Base-by-base conservation (phyloP, 495 filamentous ascomycete genomes). In the Cladorrhinum samala region DNA sequence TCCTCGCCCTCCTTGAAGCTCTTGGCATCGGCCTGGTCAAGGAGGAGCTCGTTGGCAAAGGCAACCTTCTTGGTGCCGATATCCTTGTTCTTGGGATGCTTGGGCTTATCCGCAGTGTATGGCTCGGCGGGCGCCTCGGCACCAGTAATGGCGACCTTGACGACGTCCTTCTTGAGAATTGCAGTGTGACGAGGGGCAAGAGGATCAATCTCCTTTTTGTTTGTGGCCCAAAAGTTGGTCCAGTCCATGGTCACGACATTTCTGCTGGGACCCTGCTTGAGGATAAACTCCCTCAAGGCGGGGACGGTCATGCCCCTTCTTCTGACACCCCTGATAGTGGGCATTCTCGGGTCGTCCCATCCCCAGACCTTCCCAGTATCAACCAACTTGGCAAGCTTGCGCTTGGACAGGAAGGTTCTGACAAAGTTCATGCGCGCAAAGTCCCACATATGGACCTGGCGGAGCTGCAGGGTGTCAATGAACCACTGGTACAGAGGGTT, bases 401-500 rank as follows among this genome's bases (percentile, higher is more conserved):
- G 85, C 78, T 97, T 98, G 79, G 53, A 96, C 77, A 66, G 38
- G 54, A 64, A 61, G 9, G 62, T 64, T 38, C 45, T 81, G 65
- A 96, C 82, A 64, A 97, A 96, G 78, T 95, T 96, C 80, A 97
- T 89, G 61, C 93, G 85, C 37, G 92, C 83, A 72, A 97, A 98
- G 69, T 96, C 91, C 93, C 93, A 97, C 71, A 97, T 87, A 69
- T 96, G 83, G 11, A 97, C 93, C 54, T 82, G 74, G 46, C 93
- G 89, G 18, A 98, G 81, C 57, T 87, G 83, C 43, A 97, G 78
- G 0, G 88, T 81, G 53, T 95, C 83, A 27, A 94, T 66, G 77
- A 98, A 91, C 93, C 93, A 98, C 65, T 93, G 83, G 73, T 97
- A 98, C 72, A 96, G 92, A 9, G 89, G 86, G 70, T 98, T 96